Evolutionary conservation across 139 green algal species (phyloP).

Genomic region (Haematococcus lacustris): DNA sequence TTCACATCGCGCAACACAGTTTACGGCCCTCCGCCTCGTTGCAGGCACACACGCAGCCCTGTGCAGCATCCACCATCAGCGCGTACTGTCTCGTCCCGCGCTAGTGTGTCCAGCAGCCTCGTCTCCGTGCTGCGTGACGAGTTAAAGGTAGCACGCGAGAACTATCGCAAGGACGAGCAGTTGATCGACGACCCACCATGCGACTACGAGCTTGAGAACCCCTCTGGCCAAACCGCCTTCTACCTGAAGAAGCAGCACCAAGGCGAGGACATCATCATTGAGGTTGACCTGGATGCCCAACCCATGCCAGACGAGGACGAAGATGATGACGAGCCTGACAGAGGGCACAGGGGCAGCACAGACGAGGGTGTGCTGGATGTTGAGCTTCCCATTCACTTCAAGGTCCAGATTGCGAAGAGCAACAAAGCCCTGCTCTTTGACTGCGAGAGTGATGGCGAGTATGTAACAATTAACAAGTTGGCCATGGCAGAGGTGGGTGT

Average conservation of each 20-base stretch:
- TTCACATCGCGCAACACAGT: too few species aligned
- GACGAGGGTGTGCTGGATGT: too few species aligned
- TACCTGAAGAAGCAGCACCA: constrained; percentile 29
- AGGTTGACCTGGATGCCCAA: constrained; percentile 40
- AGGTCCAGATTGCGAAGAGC: too few species aligned
- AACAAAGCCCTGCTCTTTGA: constrained; percentile 46
- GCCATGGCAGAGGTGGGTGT: too few species aligned
- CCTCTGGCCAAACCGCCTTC: constrained; percentile 30
- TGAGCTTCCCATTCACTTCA: too few species aligned
- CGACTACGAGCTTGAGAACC: constrained; percentile 30
- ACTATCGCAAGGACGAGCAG: constrained; percentile 47
- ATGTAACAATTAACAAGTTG: constrained; percentile 44
- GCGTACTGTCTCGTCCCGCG: too few species aligned
- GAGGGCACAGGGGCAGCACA: too few species aligned
- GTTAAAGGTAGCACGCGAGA: constrained; percentile 53
- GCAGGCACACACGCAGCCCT: too few species aligned
- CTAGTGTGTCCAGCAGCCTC: constrained; percentile 12
- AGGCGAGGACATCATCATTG: constrained; percentile 46
- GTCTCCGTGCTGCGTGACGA: constrained; percentile 45
- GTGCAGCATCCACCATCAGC: too few species aligned
- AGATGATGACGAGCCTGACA: not conserved
- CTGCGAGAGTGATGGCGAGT: constrained; percentile 54
- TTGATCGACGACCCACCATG: constrained; percentile 26
- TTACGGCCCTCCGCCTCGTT: too few species aligned
- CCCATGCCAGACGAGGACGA: not conserved